A percentile compares a stretch with the other conserved stretches of the same genome.
These are phyloP conservation scores for Scheffersomyces coipomensis DNA, from an alignment of 805 yeast species.

Conservation along the genomic window DNA sequence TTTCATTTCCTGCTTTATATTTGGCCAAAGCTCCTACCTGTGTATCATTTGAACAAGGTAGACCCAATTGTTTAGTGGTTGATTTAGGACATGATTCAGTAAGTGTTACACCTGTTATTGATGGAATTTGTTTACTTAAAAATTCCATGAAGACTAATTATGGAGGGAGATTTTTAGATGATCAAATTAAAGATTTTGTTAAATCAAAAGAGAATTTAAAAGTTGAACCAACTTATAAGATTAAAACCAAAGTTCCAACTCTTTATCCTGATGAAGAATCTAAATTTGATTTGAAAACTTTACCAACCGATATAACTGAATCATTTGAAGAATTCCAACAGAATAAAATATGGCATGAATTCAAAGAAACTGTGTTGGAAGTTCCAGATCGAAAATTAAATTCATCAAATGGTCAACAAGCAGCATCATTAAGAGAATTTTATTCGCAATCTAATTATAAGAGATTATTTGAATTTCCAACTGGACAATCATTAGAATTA, in stretches of 20 bases:
- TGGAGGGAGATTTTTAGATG: constrained; percentile 67
- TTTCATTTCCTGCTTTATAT: constrained; percentile 77
- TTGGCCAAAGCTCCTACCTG: constrained; percentile 83
- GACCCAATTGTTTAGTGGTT: constrained; percentile 83
- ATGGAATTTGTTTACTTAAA: constrained; percentile 72
- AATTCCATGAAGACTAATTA: constrained; percentile 69
- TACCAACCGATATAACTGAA: constrained; percentile 34
- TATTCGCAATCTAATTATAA: constrained; percentile 26
- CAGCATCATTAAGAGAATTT: constrained; percentile 20
- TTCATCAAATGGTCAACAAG: constrained; percentile 17
- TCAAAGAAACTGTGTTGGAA: constrained; percentile 69
- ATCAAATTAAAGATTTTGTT: constrained; percentile 48
- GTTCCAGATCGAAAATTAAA: constrained; percentile 43
- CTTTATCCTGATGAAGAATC: constrained; percentile 29
- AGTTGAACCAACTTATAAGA: constrained; percentile 40
- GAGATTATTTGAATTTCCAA: constrained; percentile 70
- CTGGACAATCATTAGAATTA: constrained; percentile 66
- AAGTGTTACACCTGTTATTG: constrained; percentile 79
- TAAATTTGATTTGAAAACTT: constrained; percentile 16
- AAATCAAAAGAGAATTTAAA: constrained; percentile 26
- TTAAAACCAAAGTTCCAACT: constrained; percentile 44
- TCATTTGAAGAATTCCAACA: constrained; percentile 58
- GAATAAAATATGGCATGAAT: constrained; percentile 59
- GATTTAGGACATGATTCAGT: constrained; percentile 80
- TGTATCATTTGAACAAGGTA: constrained; percentile 82